phyloP scores from a whole-genome alignment of 2,329 filamentous ascomycete species.

The Epichloe bromicola region DNA sequence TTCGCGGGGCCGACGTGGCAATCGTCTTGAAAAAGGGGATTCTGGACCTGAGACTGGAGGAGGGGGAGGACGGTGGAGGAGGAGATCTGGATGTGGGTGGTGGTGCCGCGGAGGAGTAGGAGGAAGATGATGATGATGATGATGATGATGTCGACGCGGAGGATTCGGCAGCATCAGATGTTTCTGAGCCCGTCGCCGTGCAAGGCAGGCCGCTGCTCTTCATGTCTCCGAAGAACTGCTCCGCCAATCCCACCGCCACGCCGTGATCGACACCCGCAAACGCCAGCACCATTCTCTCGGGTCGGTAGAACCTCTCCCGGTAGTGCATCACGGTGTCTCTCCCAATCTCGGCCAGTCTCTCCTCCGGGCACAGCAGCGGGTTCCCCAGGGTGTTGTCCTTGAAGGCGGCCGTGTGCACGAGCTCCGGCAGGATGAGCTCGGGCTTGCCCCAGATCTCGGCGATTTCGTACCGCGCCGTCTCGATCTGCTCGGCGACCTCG shows the following conservation, averaged over 20 bases:
- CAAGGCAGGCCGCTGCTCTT: constrained; percentile 22
- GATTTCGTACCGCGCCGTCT: constrained; percentile 91
- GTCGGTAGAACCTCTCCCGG: constrained; percentile 69
- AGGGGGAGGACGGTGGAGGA: constrained; percentile 25
- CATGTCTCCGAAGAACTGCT: constrained; percentile 91
- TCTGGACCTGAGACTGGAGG: constrained; percentile 62
- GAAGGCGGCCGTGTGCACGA: constrained; percentile 91
- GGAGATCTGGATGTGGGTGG: constrained; percentile 22
- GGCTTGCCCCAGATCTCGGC: constrained; percentile 96
- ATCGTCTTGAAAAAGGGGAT: constrained; percentile 81
- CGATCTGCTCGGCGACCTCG: constrained; percentile 75
- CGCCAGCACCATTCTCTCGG: constrained; percentile 84
- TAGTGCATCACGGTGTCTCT: constrained; percentile 64
- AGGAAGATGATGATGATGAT: constrained; percentile 19
- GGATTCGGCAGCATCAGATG: constrained; percentile 25
- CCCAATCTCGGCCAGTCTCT: constrained; percentile 65
- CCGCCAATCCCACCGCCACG: constrained; percentile 64
- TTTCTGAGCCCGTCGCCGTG: constrained; percentile 41
- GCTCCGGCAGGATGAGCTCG: constrained; percentile 85
- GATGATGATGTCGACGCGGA: constrained; percentile 18
- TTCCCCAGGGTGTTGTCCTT: constrained; percentile 94
- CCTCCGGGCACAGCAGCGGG: constrained; percentile 79
- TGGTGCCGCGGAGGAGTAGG: constrained; percentile 18
- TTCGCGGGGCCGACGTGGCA: constrained; percentile 56
- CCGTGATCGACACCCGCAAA: constrained; percentile 83